Evolutionary conservation across 2,329 filamentous ascomycete species (phyloP), one percentile per base, ranked within the genome.

Genomic region (Lecanoromycetidae sp.): DNA sequence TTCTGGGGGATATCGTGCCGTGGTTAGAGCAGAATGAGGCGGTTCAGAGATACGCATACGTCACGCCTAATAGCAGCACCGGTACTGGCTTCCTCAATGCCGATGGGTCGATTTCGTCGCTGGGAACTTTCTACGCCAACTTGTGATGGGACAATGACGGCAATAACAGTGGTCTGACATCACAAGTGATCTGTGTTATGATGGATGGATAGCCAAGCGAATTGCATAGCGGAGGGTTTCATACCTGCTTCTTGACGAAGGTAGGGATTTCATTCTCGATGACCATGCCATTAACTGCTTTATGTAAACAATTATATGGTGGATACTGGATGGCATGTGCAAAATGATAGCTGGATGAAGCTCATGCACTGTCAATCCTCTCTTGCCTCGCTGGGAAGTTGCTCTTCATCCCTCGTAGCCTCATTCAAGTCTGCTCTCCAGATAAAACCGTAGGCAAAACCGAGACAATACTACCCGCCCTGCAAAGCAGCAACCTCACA

Each of bases 1-100:
- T 53, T 35, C 25, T 53, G 26, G 35, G 26, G 7, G 41, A 49
- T 15, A 36, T 49, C 10, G 40, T 53, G 23, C 49, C 49, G 33
- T 53, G 39, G 41, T 42, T 53, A 33, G 52, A 53, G 13, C 26
- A 19, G n/a, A 47, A 52, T 25, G 33, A 38, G 9, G 23, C 23
- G 7, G 26, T 53, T n/a, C 26, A 37, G 32, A 30, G 45, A 7
- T 53, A 53, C 27, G 52, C 41, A 2, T 53, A 47, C 25, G 38
- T 46, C 15, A 25, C 44, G 35, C 39, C 34, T 23, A 44, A 50
- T 29, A 22, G 37, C 12, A 35, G 19, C 9, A 25, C 20, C 25
- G 20, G 35, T 12, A 25, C 35, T n/a, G 35, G 35, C 10, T 38
- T 38, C 10, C 35, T 38, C 35, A 38, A 38, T 6, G 17, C 35